Percentiles rank a stretch among this genome's conserved stretches.
Evolutionary conservation across 1,284 basidiomycete species (phyloP).

Genomic region (Ceratobasidium sp.): DNA sequence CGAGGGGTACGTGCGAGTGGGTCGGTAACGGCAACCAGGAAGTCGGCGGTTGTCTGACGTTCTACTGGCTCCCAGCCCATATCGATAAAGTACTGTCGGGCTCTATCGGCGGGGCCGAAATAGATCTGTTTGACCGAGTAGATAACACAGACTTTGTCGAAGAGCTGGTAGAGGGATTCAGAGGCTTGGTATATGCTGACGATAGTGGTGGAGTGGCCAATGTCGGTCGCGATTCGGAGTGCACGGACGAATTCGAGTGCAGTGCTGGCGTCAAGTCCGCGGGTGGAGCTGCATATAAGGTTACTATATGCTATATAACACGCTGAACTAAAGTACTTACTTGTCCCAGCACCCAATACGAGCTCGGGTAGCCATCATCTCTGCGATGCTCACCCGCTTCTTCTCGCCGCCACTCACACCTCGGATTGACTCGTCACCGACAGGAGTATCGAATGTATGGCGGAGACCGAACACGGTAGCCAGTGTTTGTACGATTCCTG

Average conservation of each 20-base stretch:
- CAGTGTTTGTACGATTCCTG: constrained; percentile 63
- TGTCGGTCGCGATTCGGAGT: constrained; percentile 29
- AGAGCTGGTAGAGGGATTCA: constrained; percentile 51
- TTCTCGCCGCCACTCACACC: constrained; percentile 87
- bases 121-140: constrained; percentile 62
- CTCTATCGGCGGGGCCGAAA: constrained; percentile 58
- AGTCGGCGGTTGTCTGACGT: constrained; percentile 81
- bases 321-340: constrained; percentile 59
- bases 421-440: constrained; percentile 78
- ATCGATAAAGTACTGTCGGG: constrained; percentile 59
- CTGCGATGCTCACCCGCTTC: constrained; percentile 81
- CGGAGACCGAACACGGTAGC: constrained; percentile 76
- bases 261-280: constrained; percentile 60
- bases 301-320: constrained; percentile 53
- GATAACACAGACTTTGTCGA: constrained; percentile 61
- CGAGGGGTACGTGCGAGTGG: constrained; percentile 65
- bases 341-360: constrained; percentile 79
- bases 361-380: constrained; percentile 65
- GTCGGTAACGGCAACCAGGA: constrained; percentile 70
- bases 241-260: constrained; percentile 54
- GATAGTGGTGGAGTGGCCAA: constrained; percentile 53
- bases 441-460: constrained; percentile 80
- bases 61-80: constrained; percentile 79
- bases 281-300: constrained; percentile 54
- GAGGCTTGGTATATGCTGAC: constrained; percentile 61